Base-by-base conservation (phyloP, 2,329 filamentous ascomycete genomes). In the Fusarium sp. region DNA sequence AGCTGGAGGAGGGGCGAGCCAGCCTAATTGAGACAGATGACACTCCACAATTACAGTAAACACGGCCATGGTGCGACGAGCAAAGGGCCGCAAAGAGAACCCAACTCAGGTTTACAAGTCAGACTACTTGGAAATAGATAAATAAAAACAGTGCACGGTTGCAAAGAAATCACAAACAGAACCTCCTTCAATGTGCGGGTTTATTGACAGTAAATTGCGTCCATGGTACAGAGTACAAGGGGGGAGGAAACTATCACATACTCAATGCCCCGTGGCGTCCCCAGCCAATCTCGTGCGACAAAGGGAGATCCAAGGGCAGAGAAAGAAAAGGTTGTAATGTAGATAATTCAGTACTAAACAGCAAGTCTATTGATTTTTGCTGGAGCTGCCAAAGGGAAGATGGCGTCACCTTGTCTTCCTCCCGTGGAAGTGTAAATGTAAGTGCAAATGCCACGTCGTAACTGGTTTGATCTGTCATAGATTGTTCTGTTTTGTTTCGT, bases 401-500 rank as follows among this genome's bases (percentile, higher is more conserved):
- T 46, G 30, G 26, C 51, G 51, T 54, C 51, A 54, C 35, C 26
- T 39, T 32, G 11, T 30, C 28, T n/a, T 45, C 19, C 20, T 24
- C n/a, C 11, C 28, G 19, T 43, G 45, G 47, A 63, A 22, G 47
- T 65, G 24, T 7, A 3, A 7, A 7, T 24, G 6, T 7, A 24
- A 24, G 17, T 43, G 45, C 50, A 63, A 22, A 43, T 65, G 37
- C 54, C 40, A 62, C 54, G 28, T 33, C 32, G 65, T 56, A 60
- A 59, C 54, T 54, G 47, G 35, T 43, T 54, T 33, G 41, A 30
- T 30, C 41, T 58, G 65, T 67, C 65, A 56, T 56, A 62, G 51
- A 52, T 45, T 64, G 45, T 61, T 69, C 45, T 64, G 45, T 61
- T 69, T 69, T 47, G 33, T 50, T 50, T 53, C 60, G 45, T 61